Base-by-base conservation (phyloP, 2,329 filamentous ascomycete species). In the Sarocladium strictum region DNA sequence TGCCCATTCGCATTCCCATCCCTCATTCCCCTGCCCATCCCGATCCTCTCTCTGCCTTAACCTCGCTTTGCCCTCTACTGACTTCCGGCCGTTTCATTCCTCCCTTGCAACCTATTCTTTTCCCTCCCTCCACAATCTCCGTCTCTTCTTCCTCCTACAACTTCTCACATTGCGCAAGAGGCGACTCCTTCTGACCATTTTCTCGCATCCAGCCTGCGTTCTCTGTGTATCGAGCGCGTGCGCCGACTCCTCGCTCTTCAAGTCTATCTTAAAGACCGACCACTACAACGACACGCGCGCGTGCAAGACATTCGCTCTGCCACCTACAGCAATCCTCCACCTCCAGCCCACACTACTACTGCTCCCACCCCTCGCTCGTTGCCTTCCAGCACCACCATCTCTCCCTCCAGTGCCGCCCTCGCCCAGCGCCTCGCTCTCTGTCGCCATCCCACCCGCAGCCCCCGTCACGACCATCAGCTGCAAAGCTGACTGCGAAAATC, bases 71-170 rank as follows among this genome's bases (percentile, higher is more conserved):
- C 33, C 51, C 33, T 41, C 40, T 43, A 49, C 23, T 29, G 43
- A 49, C 47, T 51, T 15, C 17, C n/a, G 27, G n/a, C 35, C 47
- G 47, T 51, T 51, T 51, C 47, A 51, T 51, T 51, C 47, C 47
- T 51, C 47, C 47, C 47, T 51, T 33, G 47, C 27, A 35, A 33
- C 47, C 29, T 33, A 35, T 35, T 49, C 19, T 33, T 51, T 19
- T 51, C 15, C 17, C 15, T 35, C 47, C 47, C 47, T 51, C 47
- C 47, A 51, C 47, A 51, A 51, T 10, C 47, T 35, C 12, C 19
- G 12, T 10, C 47, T 23, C 21, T 19, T 35, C 15, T 35, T 35
- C 47, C 29, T 35, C 21, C 27, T 51, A 32, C 47, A 35, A 40
- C 17, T 40, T 38, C 35, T 15, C 6, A 15, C 14, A 12, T 27